Evolutionary conservation across 2,329 filamentous ascomycete species (phyloP).

Genomic region (Fusarium hostae): DNA sequence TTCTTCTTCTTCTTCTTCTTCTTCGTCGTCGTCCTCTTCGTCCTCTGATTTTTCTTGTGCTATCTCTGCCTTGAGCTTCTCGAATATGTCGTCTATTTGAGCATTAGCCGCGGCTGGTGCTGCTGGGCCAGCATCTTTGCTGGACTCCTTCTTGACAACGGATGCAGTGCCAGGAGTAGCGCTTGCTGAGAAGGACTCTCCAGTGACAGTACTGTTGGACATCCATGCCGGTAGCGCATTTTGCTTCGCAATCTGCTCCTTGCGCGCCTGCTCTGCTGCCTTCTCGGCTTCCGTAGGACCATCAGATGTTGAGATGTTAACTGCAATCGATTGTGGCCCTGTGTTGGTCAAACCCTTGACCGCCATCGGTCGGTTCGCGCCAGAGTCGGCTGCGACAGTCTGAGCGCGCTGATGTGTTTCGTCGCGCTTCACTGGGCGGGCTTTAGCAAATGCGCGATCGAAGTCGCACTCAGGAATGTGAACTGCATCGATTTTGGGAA

Average conservation of each 20-base stretch:
- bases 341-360: constrained; percentile 75
- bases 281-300: constrained; percentile 75
- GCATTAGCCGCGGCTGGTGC: constrained; percentile 62
- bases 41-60: constrained; percentile 50
- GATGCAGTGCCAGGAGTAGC: constrained; percentile 28
- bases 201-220: constrained; percentile 74
- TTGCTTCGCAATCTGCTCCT: constrained; percentile 72
- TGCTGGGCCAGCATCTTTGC: constrained; percentile 57
- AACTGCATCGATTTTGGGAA: constrained; percentile 80
- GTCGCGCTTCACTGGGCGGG: constrained; percentile 73
- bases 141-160: constrained; percentile 54
- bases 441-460: constrained; percentile 72
- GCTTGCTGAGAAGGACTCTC: constrained; percentile 64
- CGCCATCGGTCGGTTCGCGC: constrained; percentile 68
- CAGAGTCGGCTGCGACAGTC: constrained; percentile 67
- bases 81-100: constrained; percentile 75
- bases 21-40: constrained; percentile 58
- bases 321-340: constrained; percentile 74
- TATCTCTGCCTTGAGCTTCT: constrained; percentile 71
- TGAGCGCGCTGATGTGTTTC: constrained; percentile 72
- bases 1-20: too few relatives aligned
- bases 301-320: constrained; percentile 74
- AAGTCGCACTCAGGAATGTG: constrained; percentile 80
- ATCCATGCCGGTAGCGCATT: constrained; percentile 80
- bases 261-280: constrained; percentile 71